Percentiles rank a stretch among this genome's conserved stretches.
Evolutionary conservation across 108 stramenopile species (phyloP).

Genomic region (Asterionellopsis glacialis): DNA sequence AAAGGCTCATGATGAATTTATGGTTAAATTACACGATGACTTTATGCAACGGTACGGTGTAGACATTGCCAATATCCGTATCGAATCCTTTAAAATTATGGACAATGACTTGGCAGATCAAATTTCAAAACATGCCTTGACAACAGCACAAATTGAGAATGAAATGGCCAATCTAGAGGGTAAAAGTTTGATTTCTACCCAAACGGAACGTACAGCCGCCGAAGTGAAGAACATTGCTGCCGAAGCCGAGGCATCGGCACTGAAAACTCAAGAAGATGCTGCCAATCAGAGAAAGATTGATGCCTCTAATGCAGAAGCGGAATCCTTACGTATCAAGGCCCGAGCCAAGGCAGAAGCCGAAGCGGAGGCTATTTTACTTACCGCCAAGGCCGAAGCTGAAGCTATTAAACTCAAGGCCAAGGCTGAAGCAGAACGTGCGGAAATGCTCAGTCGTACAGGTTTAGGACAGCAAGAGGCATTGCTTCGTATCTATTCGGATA

Average conservation of each 20-base stretch:
- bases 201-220: slow-evolving; percentile 24
- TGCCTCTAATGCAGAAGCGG: slow-evolving; percentile 21
- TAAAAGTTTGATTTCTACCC: slow-evolving; percentile 15
- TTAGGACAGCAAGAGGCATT: slow-evolving; percentile 22
- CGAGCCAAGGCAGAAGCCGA: slow-evolving; percentile 18
- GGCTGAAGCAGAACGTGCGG: slow-evolving; percentile 27
- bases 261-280: slow-evolving; percentile 18
- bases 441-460: slow-evolving; percentile 13
- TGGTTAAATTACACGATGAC: slow-evolving; percentile 26
- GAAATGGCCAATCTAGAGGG: slow-evolving; percentile 29
- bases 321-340: slow-evolving; percentile 9
- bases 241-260: slow-evolving; percentile 15
- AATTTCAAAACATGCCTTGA: slow-evolving; percentile 27
- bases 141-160: slow-evolving; percentile 34
- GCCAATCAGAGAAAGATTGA: slow-evolving; percentile 20
- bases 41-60: slow-evolving; percentile 20
- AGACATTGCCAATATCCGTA: slow-evolving; percentile 26
- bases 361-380: slow-evolving; percentile 20
- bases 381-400: slow-evolving; percentile 32
- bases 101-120: slow-evolving; percentile 26
- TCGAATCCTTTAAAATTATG: slow-evolving; percentile 41
- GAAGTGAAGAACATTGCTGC: slow-evolving; percentile 25
- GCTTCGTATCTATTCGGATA: slow-evolving; percentile 24
- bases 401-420: slow-evolving; percentile 22
- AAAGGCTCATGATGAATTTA: slow-evolving; percentile 27